phyloP scores from a whole-genome alignment of 305 asterid genomes.

The Coffea humblotiana region DNA sequence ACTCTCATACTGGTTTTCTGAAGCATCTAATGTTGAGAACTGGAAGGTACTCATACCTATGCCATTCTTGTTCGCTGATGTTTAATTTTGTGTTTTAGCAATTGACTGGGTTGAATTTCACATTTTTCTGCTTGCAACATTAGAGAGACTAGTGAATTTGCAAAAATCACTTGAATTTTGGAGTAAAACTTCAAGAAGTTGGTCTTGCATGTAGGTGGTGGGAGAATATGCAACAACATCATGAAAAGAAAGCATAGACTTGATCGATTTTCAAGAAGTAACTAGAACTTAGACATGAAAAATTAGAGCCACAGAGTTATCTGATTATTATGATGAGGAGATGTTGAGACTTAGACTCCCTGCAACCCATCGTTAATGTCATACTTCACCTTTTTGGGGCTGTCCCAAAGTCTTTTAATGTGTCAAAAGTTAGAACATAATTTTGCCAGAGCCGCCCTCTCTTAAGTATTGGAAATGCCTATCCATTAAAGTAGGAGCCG shows the following conservation, averaged over 20 bases:
- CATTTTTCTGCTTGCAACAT: neutral
- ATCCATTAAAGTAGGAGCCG: too few species aligned
- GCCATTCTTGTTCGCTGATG: constrained; percentile 2
- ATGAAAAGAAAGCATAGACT: neutral
- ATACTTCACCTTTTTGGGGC: too few species aligned
- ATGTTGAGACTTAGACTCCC: neutral
- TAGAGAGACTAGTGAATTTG: neutral
- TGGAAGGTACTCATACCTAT: constrained; percentile 64
- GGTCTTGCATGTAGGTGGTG: neutral
- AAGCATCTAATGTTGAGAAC: constrained; percentile 93
- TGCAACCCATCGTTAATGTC: too few species aligned
- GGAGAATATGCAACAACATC: neutral
- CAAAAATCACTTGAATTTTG: neutral
- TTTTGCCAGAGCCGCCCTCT: too few species aligned
- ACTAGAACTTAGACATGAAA: neutral
- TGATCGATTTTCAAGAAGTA: neutral
- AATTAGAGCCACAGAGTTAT: neutral
- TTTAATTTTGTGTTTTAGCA: constrained; percentile 1
- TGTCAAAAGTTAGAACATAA: too few species aligned
- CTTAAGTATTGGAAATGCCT: too few species aligned
- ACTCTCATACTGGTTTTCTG: constrained; percentile 80
- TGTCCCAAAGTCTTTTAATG: too few species aligned
- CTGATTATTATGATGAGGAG: neutral
- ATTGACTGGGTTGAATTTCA: constrained; percentile 10
- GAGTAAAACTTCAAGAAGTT: neutral